A percentile compares a stretch with the other conserved stretches of the same genome.
These are phyloP conservation scores for Fusarium equiseti DNA, from an alignment of 2,329 filamentous ascomycete species.

Conservation along the genomic window DNA sequence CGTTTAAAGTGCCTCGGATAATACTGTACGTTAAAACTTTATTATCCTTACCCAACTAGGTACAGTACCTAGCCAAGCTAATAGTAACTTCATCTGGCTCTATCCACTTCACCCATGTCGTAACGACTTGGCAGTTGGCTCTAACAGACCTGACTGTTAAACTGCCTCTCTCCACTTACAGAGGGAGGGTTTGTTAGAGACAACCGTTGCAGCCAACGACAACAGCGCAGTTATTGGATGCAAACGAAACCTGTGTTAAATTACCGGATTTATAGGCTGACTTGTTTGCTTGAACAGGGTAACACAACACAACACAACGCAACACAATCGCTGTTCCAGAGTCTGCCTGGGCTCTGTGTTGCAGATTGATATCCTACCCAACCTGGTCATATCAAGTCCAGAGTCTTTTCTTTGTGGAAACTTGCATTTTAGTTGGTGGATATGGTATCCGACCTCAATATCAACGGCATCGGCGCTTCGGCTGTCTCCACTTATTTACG, in stretches of 20 bases:
- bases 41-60: neutral
- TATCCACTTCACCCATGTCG: constrained; percentile 11
- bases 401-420: neutral
- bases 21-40: neutral
- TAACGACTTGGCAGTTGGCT: constrained; percentile 23
- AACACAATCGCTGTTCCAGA: neutral
- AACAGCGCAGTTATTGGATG: neutral
- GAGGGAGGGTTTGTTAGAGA: neutral
- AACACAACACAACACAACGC: neutral
- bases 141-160: neutral
- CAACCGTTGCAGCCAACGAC: neutral
- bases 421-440: neutral
- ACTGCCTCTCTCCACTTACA: constrained; percentile 15
- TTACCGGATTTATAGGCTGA: constrained; percentile 3
- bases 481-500: constrained; percentile 15
- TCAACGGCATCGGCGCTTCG: neutral
- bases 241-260: neutral
- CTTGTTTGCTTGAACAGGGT: neutral
- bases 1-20: constrained; percentile 5
- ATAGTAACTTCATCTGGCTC: constrained; percentile 31
- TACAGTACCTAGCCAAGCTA: neutral
- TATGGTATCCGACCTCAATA: neutral
- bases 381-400: neutral
- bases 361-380: neutral
- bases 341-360: neutral